These are phyloP conservation scores for Haematococcus lacustris DNA, from an alignment of 139 green algal species.

Conservation along the genomic window DNA sequence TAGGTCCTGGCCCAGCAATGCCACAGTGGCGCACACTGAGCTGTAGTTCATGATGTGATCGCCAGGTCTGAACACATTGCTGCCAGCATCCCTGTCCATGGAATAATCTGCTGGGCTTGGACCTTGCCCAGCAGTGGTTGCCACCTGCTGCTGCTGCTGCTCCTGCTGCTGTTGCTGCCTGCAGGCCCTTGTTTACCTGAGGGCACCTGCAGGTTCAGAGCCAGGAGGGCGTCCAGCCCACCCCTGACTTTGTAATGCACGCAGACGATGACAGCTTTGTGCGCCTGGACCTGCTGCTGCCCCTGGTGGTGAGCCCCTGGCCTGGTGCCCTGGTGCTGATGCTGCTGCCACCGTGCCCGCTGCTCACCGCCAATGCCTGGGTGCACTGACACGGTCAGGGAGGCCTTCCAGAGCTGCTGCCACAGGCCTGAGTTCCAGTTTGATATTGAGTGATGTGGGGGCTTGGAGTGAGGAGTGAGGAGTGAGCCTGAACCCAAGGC, in stretches of 20 bases:
- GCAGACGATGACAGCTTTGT: slow-evolving; percentile 59
- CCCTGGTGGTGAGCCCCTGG: slow-evolving; percentile 31
- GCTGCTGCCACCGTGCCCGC: background rate
- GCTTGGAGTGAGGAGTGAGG: no score
- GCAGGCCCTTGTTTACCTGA: slow-evolving; percentile 1
- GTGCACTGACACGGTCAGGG: no score
- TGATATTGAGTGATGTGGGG: no score
- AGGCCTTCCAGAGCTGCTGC: no score
- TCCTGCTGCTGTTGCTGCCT: slow-evolving; percentile 4
- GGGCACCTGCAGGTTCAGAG: slow-evolving; percentile 7
- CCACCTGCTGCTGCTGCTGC: slow-evolving; percentile 15
- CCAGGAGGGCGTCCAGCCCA: background rate
- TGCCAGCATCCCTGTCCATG: background rate
- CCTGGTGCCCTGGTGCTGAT: background rate
- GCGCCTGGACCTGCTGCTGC: slow-evolving; percentile 50
- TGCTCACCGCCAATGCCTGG: no score
- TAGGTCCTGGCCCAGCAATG: no score
- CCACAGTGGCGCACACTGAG: no score
- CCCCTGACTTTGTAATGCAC: slow-evolving; percentile 45
- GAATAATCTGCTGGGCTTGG: background rate
- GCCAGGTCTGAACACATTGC: background rate
- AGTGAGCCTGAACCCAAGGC: no score
- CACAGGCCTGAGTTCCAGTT: no score
- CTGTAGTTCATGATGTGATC: background rate
- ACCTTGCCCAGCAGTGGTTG: background rate